Evolutionary conservation across 2,329 filamentous ascomycete species (phyloP).

Genomic region (Diaporthe aspalathi): DNA sequence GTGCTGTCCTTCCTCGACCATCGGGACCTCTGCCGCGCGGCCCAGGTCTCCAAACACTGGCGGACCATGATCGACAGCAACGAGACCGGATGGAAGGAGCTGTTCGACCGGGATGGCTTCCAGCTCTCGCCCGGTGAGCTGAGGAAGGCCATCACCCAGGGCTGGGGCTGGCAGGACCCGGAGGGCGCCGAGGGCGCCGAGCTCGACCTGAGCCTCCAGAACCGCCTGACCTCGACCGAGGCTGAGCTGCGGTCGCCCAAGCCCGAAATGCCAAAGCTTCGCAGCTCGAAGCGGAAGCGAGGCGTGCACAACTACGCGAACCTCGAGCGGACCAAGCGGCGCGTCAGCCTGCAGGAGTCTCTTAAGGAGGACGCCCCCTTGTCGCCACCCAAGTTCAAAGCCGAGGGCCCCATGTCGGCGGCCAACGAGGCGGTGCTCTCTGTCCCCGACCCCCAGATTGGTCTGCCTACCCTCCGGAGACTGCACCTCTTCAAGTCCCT

Average conservation of each 20-base stretch:
- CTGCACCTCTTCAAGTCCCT: slow-evolving; percentile 96
- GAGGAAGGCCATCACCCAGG: slow-evolving; percentile 85
- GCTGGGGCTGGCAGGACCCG: slow-evolving; percentile 98
- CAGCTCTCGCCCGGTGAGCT: slow-evolving; percentile 83
- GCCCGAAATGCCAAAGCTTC: slow-evolving; percentile 57
- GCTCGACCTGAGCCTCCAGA: slow-evolving; percentile 77
- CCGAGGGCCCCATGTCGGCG: slow-evolving; percentile 86
- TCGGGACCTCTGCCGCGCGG: slow-evolving; percentile 86
- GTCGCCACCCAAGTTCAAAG: slow-evolving; percentile 62
- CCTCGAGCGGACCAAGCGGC: slow-evolving; percentile 65
- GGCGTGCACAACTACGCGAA: slow-evolving; percentile 56
- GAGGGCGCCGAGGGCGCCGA: slow-evolving; percentile 80
- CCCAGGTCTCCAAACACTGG: slow-evolving; percentile 96
- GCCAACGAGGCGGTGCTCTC: slow-evolving; percentile 86
- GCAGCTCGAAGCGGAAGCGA: slow-evolving; percentile 69
- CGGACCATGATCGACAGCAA: slow-evolving; percentile 90
- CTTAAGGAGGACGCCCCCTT: slow-evolving; percentile 56
- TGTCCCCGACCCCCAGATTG: slow-evolving; percentile 84
- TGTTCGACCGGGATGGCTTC: slow-evolving; percentile 88
- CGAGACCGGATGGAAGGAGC: slow-evolving; percentile 94
- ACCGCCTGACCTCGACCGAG: slow-evolving; percentile 64
- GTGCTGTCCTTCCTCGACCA: slow-evolving; percentile 88
- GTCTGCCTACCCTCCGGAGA: slow-evolving; percentile 80
- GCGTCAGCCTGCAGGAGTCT: slow-evolving; percentile 61
- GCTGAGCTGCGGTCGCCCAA: slow-evolving; percentile 61